A percentile compares a stretch with the other conserved stretches of the same genome.
phyloP scores from a whole-genome alignment of 2,329 filamentous ascomycete species.

The Diplodia seriata region DNA sequence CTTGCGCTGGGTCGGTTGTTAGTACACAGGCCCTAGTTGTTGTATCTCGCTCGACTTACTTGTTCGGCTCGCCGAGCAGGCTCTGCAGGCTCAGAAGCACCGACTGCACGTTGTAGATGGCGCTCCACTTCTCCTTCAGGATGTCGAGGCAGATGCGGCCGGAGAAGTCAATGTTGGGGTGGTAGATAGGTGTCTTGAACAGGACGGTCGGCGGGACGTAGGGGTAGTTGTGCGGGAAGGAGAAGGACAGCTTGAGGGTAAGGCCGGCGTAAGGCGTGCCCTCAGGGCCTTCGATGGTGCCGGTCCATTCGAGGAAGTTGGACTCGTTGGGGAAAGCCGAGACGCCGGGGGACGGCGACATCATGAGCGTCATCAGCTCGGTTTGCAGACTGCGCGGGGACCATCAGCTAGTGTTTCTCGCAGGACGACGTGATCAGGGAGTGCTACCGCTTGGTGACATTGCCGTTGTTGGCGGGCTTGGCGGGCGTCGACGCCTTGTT shows the following conservation, averaged over 20 bases:
- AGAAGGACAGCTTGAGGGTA: slow-evolving; percentile 89
- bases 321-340: slow-evolving; percentile 94
- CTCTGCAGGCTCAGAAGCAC: slow-evolving; percentile 94
- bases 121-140: slow-evolving; percentile 98
- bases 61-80: slow-evolving; percentile 95
- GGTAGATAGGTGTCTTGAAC: slow-evolving; percentile 99
- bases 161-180: slow-evolving; percentile 97
- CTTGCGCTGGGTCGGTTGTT: slow-evolving; percentile 69
- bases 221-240: slow-evolving; percentile 91
- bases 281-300: slow-evolving; percentile 88
- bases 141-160: slow-evolving; percentile 98
- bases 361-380: slow-evolving; percentile 98
- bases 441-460: slow-evolving; percentile 56
- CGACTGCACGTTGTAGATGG: slow-evolving; percentile 94
- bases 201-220: slow-evolving; percentile 89
- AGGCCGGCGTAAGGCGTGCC: slow-evolving; percentile 91
- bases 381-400: slow-evolving; percentile 76
- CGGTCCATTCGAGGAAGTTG: slow-evolving; percentile 91
- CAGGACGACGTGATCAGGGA: neutral
- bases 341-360: slow-evolving; percentile 87
- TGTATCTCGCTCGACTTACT: slow-evolving; percentile 66
- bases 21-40: slow-evolving; percentile 30
- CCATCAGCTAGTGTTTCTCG: slow-evolving; percentile 26
- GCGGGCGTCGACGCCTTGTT: slow-evolving; percentile 41
- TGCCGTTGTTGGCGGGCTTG: slow-evolving; percentile 47